phyloP scores from a whole-genome alignment of 1,139 yeast genomes.

The Ashbya aceris region DNA sequence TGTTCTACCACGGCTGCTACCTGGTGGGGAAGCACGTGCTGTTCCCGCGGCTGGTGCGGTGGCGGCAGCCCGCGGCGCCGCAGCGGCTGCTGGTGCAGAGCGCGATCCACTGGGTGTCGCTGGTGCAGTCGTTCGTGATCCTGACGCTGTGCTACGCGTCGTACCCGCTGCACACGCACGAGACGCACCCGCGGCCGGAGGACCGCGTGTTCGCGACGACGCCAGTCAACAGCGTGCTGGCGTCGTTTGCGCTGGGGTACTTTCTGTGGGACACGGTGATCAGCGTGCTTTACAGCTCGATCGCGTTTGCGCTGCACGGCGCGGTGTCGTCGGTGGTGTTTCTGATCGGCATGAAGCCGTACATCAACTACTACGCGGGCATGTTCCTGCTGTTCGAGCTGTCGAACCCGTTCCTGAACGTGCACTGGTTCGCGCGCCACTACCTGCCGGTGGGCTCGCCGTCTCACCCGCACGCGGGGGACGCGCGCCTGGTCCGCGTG shows the following conservation, averaged over 20 bases:
- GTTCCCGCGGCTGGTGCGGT: background rate
- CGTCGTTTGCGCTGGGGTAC: constrained; percentile 71
- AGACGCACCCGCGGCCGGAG: constrained; percentile 23
- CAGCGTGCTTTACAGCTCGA: constrained; percentile 47
- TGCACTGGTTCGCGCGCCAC: constrained; percentile 83
- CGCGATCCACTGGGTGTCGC: constrained; percentile 27
- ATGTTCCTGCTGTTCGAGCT: constrained; percentile 79
- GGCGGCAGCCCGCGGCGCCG: background rate
- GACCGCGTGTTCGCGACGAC: constrained; percentile 59
- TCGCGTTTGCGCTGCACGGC: constrained; percentile 83
- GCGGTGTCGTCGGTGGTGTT: constrained; percentile 73
- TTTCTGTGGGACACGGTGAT: constrained; percentile 84
- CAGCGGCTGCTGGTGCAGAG: constrained; percentile 20
- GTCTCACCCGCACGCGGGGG: background rate
- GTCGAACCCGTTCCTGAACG: constrained; percentile 86
- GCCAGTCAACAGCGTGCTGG: constrained; percentile 65
- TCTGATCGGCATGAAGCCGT: constrained; percentile 54
- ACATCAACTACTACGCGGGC: constrained; percentile 76
- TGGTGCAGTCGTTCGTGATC: constrained; percentile 26
- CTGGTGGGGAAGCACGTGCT: background rate
- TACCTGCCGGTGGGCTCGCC: constrained; percentile 26
- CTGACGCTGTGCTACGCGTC: constrained; percentile 22
- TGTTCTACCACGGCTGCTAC: background rate
- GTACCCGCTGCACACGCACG: constrained; percentile 8
- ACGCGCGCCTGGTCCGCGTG: constrained; percentile 20